Conservation (phyloP, 2,329 filamentous ascomycete species). For the Graphiopsis chlorocephala region DNA sequence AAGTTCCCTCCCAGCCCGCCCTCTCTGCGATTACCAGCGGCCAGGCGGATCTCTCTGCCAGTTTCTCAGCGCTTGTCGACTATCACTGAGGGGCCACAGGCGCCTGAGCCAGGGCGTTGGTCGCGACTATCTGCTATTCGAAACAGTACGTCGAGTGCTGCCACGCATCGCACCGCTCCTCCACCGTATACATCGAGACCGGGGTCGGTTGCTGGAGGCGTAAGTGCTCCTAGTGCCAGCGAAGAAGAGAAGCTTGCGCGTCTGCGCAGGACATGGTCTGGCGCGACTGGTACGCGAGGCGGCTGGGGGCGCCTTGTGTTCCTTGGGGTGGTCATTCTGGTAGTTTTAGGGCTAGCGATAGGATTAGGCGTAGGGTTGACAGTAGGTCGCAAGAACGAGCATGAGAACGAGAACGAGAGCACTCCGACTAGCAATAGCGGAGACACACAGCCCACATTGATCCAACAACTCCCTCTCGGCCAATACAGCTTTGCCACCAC, state of each 20-base stretch:
- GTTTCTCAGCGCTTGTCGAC: conserved; percentile 18
- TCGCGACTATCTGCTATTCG: background rate
- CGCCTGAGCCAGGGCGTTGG: background rate
- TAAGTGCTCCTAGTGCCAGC: conserved; percentile 17
- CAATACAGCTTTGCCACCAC: conserved; percentile 61
- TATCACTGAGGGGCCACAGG: conserved; percentile 20
- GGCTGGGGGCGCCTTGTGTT: conserved; percentile 41
- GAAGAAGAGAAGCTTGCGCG: conserved; percentile 31
- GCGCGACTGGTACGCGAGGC: conserved; percentile 26
- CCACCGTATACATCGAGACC: conserved; percentile 29
- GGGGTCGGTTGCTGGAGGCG: conserved; percentile 18
- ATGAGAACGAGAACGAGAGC: conserved; percentile 7
- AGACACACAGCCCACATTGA: conserved; percentile 11
- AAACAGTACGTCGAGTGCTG: conserved; percentile 10
- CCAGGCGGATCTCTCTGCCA: conserved; percentile 20
- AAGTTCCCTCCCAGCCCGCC: background rate
- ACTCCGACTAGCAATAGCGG: conserved; percentile 19
- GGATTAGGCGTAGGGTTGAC: conserved; percentile 40
- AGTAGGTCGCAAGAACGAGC: conserved; percentile 20
- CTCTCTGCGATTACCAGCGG: conserved; percentile 18
- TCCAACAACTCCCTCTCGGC: conserved; percentile 56
- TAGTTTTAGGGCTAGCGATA: conserved; percentile 37
- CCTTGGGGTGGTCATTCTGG: conserved; percentile 38
- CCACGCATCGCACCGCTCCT: conserved; percentile 22
- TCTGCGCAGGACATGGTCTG: conserved; percentile 22